Conservation (phyloP, 257 asterid genomes). For the Pogostemon cablin region DNA sequence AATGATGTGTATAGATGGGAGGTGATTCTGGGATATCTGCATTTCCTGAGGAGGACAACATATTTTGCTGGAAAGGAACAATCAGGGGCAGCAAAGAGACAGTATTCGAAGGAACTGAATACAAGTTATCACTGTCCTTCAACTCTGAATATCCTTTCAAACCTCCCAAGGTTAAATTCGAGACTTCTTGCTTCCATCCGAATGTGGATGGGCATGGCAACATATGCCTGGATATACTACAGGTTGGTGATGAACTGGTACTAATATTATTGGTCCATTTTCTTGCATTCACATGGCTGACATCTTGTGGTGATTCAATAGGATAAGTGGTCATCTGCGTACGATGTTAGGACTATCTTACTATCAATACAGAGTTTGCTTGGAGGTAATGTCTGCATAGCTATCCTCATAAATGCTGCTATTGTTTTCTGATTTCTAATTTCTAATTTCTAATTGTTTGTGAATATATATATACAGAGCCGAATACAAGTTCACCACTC, state of each 20-base stretch:
- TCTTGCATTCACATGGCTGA: too few species aligned
- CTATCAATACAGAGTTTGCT: slow-evolving; percentile 89
- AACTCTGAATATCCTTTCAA: slow-evolving; percentile 88
- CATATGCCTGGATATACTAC: slow-evolving; percentile 91
- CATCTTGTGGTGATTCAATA: slow-evolving; percentile 13
- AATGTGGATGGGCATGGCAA: slow-evolving; percentile 83
- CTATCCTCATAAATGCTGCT: neutral
- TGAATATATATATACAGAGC: slow-evolving; percentile 47
- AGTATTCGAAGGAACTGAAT: slow-evolving; percentile 92
- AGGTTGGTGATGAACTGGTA: slow-evolving; percentile 43
- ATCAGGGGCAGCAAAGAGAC: slow-evolving; percentile 90
- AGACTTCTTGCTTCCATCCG: slow-evolving; percentile 94
- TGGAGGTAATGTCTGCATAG: slow-evolving; percentile 62
- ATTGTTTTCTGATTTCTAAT: neutral
- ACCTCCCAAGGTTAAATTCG: slow-evolving; percentile 90
- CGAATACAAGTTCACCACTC: slow-evolving; percentile 90
- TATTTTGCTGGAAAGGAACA: slow-evolving; percentile 94
- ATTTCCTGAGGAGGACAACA: slow-evolving; percentile 95
- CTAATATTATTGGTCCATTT: too few species aligned
- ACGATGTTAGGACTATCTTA: slow-evolving; percentile 92
- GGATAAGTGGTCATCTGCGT: slow-evolving; percentile 99
- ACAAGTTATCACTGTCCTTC: slow-evolving; percentile 75
- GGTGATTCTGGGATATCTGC: slow-evolving; percentile 93
- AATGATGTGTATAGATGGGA: slow-evolving; percentile 56
- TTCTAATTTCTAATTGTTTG: neutral